These are phyloP conservation scores for Arachis monticola DNA, from an alignment of 331 rosid species.

Conservation along the genomic window DNA sequence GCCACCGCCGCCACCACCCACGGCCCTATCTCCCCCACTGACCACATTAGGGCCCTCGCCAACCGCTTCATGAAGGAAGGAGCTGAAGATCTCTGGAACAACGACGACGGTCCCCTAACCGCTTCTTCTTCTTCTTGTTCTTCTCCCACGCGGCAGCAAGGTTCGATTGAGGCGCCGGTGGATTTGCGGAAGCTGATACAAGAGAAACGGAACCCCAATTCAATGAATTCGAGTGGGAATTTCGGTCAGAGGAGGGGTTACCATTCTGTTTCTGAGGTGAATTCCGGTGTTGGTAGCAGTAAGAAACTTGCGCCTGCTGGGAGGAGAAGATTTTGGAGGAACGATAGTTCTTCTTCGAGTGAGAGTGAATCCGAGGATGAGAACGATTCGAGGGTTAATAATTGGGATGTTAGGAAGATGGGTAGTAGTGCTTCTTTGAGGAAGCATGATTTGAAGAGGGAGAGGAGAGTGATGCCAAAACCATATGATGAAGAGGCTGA, in stretches of 20 bases:
- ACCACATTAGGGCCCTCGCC: constrained; percentile 76
- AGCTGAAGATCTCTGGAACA: constrained; percentile 89
- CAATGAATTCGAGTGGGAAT: constrained; percentile 27
- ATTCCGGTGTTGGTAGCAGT: constrained; percentile 14
- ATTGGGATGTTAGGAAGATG: constrained; percentile 31
- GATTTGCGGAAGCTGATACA: constrained; percentile 47
- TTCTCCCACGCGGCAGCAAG: constrained; percentile 14
- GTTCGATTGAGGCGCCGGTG: constrained; percentile 44
- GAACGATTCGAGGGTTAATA: neutral
- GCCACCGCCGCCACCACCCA: constrained; percentile 41
- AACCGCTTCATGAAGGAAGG: constrained; percentile 82
- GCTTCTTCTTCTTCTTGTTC: constrained; percentile 14
- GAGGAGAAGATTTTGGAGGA: constrained; percentile 48
- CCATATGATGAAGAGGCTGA: constrained; percentile 50
- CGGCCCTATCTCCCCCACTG: constrained; percentile 62
- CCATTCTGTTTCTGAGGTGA: constrained; percentile 38
- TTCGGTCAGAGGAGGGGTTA: constrained; percentile 40
- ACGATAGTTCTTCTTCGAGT: constrained; percentile 44
- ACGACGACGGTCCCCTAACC: constrained; percentile 69
- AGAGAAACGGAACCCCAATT: constrained; percentile 25
- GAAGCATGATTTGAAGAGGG: constrained; percentile 57
- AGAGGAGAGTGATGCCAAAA: constrained; percentile 44
- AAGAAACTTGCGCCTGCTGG: constrained; percentile 28
- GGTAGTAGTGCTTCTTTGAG: constrained; percentile 89
- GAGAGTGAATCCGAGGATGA: constrained; percentile 48